Evolutionary conservation across 1,284 basidiomycete species (phyloP).

Genomic region (Agaricales sp.): DNA sequence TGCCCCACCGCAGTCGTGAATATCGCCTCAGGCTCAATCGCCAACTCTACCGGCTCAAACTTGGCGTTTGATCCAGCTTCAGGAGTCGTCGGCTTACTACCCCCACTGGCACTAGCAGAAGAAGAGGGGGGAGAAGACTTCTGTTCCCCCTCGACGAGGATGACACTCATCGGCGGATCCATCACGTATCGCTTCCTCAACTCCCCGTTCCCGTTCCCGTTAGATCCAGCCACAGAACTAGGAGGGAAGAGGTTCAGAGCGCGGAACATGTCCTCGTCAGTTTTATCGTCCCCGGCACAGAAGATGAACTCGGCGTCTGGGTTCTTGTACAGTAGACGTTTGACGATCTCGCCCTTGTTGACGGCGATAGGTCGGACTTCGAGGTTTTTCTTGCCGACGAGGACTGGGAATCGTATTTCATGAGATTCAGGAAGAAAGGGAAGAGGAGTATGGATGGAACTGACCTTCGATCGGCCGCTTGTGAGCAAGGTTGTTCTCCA

Average conservation of each 20-base stretch:
- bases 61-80: too few relatives aligned
- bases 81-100: slow-evolving; percentile 7
- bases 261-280: slow-evolving; percentile 97
- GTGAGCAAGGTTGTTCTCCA: slow-evolving; percentile 86
- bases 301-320: slow-evolving; percentile 93
- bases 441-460: slow-evolving; percentile 13
- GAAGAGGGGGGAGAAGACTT: not conserved
- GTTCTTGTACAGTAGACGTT: slow-evolving; percentile 85
- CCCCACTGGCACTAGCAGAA: too few relatives aligned
- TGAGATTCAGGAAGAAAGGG: slow-evolving; percentile 11
- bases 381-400: slow-evolving; percentile 96
- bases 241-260: slow-evolving; percentile 58
- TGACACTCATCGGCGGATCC: slow-evolving; percentile 68
- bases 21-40: slow-evolving; percentile 56
- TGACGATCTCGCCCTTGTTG: slow-evolving; percentile 99
- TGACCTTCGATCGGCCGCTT: slow-evolving; percentile 82
- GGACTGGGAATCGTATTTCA: slow-evolving; percentile 39
- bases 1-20: slow-evolving; percentile 87
- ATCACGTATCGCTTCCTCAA: too few relatives aligned
- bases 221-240: not conserved
- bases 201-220: slow-evolving; percentile 18
- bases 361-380: slow-evolving; percentile 92
- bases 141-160: slow-evolving; percentile 30
- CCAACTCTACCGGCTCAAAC: slow-evolving; percentile 45
- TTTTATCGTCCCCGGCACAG: slow-evolving; percentile 98